Conservation (phyloP, 2,329 filamentous ascomycete genomes). For the Xylaria sp. region DNA sequence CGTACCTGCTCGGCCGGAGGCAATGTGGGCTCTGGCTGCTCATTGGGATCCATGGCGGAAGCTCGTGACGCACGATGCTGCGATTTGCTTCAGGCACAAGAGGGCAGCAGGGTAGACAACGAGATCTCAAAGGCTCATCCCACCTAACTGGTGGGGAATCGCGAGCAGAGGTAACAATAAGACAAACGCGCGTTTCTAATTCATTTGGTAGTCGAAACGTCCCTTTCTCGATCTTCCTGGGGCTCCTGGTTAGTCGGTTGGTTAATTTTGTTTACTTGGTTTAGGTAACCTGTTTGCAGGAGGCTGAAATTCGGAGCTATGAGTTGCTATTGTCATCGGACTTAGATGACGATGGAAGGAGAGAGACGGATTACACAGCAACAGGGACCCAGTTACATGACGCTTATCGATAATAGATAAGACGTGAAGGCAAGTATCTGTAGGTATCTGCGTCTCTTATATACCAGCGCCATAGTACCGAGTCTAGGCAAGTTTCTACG, state of each 20-base stretch:
- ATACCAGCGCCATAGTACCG: neutral
- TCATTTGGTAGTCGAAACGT: neutral
- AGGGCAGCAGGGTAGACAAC: neutral
- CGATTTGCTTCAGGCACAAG: constrained; percentile 23
- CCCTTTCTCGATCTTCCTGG: neutral
- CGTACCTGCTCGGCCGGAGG: constrained; percentile 52
- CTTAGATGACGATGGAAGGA: constrained; percentile 40
- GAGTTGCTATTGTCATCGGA: constrained; percentile 23
- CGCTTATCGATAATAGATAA: constrained; percentile 28
- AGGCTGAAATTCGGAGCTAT: constrained; percentile 3
- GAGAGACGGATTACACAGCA: constrained; percentile 36
- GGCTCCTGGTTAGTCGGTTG: neutral
- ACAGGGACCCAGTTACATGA: constrained; percentile 21
- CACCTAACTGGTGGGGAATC: constrained; percentile 1
- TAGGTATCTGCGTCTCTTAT: neutral
- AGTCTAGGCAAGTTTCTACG: neutral
- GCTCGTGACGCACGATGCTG: neutral
- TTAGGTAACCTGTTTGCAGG: neutral
- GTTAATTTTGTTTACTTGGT: neutral
- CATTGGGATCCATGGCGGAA: constrained; percentile 48
- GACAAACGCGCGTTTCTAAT: neutral
- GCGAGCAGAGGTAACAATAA: neutral
- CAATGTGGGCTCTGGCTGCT: constrained; percentile 48
- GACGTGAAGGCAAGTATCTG: neutral
- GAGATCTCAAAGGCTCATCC: constrained; percentile 22